Evolutionary conservation across 2,329 filamentous ascomycete genomes (phyloP).

Genomic region (Erysiphe neolycopersici): DNA sequence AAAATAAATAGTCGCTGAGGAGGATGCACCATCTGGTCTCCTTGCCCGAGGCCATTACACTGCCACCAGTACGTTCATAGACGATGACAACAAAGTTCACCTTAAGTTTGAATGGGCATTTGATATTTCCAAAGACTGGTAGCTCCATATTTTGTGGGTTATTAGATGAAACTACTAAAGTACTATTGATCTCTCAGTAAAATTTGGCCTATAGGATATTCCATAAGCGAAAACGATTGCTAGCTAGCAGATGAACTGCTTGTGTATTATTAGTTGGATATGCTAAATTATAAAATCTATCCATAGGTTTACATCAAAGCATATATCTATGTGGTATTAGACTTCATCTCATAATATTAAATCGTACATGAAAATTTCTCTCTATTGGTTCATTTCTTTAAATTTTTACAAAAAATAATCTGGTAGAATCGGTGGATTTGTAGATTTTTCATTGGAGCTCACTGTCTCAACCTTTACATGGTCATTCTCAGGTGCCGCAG

Average conservation of each 20-base stretch:
- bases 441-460: conserved; percentile 42
- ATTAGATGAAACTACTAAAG: not conserved
- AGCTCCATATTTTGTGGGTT: conserved; percentile 9
- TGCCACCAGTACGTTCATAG: conserved; percentile 69
- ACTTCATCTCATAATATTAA: too few species aligned
- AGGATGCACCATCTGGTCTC: conserved; percentile 82
- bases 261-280: too few species aligned
- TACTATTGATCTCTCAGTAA: not conserved
- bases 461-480: conserved; percentile 70
- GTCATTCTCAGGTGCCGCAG: conserved; percentile 89
- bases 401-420: conserved; percentile 37
- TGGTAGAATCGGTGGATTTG: conserved; percentile 34
- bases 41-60: conserved; percentile 74
- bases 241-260: not conserved
- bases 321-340: too few species aligned
- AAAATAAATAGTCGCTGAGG: conserved; percentile 41
- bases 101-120: conserved; percentile 90
- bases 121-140: conserved; percentile 93
- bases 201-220: not conserved
- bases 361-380: too few species aligned
- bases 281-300: too few species aligned
- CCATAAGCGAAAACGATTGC: not conserved
- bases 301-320: too few species aligned
- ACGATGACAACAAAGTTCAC: conserved; percentile 81
- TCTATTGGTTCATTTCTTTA: not conserved